Evolutionary conservation across 1,284 basidiomycete species (phyloP), one percentile per base, ranked within the genome.

Genomic region (Leccinum insolens): DNA sequence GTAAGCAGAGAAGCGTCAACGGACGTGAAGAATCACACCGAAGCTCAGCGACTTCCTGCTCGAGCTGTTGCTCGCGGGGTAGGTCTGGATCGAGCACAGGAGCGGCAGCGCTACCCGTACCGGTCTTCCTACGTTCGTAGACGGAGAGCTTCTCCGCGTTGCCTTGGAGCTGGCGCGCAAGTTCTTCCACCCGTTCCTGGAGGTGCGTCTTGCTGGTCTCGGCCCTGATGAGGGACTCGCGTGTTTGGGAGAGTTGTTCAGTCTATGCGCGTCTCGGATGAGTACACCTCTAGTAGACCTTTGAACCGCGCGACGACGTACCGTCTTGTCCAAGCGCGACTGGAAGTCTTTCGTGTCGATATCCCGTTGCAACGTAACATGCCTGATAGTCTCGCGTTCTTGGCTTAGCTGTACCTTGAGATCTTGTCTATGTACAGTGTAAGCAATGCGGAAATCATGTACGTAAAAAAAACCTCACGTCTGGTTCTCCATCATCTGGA

Each of bases 121-220:
- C 69, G 1, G 63, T 78, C 0, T 88, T 76, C 61, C 92, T 84
- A 25, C 94, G 88, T 76, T 96, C 95, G 73, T 95, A 96, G 2
- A 96, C 92, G 4, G 93, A 84, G 28, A 96, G 85, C 79, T 95
- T 95, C 82, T 95, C 93, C 65, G 90, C 86, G 68, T 90, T 89
- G 46, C 92, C 90, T 70, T 92, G 88, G 9, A 95, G 79, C 72
- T 94, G 90, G 61, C 86, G 86, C 6, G 83, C 81, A 17, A 96
- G 81, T 52, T 93, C 91, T 22, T 89, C 88, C 3, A 93, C 86
- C 37, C 92, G 90, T 69, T 91, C 87, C 76, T 95, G 89, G 12
- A 95, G 85, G 75, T 96, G 94, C 62, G 86, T 89, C 76, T 90
- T 90, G 80, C 89, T 94, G 0, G 93, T 94, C 75, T 94, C 89